Evolutionary conservation across 495 filamentous ascomycete species (phyloP).

Genomic region (Aspergillus indologenus): DNA sequence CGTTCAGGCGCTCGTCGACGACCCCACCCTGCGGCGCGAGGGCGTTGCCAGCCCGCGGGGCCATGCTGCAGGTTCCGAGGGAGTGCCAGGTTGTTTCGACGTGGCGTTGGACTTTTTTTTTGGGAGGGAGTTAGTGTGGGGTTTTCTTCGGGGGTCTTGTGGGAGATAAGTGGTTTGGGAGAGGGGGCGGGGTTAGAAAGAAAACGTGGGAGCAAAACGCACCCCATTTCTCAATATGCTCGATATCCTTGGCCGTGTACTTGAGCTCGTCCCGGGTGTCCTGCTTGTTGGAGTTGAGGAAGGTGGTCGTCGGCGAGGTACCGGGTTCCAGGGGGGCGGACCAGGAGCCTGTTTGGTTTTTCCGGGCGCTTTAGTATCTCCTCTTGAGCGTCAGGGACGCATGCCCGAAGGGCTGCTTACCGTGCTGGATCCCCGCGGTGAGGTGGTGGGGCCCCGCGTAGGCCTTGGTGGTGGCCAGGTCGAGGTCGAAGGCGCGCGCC

Average conservation of each 20-base stretch:
- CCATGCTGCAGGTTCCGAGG: conserved; percentile 74
- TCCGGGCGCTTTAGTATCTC: too few relatives aligned
- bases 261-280: conserved; percentile 58
- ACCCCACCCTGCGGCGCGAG: conserved; percentile 76
- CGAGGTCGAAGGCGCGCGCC: conserved; percentile 68
- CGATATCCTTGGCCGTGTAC: conserved; percentile 65
- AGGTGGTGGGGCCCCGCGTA: conserved; percentile 73
- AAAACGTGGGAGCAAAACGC: conserved; percentile 32
- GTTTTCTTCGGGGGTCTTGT: background rate
- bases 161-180: background rate
- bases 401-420: too few relatives aligned
- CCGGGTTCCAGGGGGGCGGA: conserved; percentile 43
- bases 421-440: conserved; percentile 66
- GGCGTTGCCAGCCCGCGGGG: conserved; percentile 71
- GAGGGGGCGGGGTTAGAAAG: background rate
- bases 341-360: conserved; percentile 37
- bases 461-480: conserved; percentile 67
- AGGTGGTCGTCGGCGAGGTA: conserved; percentile 43
- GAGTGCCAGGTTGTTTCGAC: conserved; percentile 80
- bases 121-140: background rate
- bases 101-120: conserved; percentile 46
- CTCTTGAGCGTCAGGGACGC: too few relatives aligned
- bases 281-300: conserved; percentile 51
- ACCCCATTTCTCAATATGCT: conserved; percentile 73
- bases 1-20: conserved; percentile 74